Conservation (phyloP, 805 yeast species). For the Diddensiella transvaalensis region DNA sequence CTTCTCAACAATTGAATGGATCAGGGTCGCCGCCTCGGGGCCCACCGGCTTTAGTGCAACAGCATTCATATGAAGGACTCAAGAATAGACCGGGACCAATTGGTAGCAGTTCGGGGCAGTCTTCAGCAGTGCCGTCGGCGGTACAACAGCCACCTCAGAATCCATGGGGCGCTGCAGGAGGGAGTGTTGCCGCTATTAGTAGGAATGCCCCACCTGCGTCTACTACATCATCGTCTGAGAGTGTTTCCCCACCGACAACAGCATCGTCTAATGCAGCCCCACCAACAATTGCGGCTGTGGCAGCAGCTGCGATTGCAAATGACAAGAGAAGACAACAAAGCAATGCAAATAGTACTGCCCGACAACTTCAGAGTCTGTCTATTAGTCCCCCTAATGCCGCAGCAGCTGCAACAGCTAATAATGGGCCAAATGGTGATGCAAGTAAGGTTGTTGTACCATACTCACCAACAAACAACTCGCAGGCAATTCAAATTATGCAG, state of each 20-base stretch:
- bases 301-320: slow-evolving; percentile 1
- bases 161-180: background rate
- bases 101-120: background rate
- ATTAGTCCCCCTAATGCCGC: slow-evolving; percentile 3
- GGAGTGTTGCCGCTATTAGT: background rate
- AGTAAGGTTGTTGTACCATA: slow-evolving; percentile 31
- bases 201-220: slow-evolving; percentile 2
- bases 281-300: background rate
- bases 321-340: background rate
- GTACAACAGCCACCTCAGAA: background rate
- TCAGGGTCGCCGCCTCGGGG: slow-evolving; percentile 1
- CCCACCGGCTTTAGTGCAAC: slow-evolving; percentile 6
- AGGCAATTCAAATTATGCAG: slow-evolving; percentile 36
- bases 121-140: background rate
- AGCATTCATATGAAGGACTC: slow-evolving; percentile 3
- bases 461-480: slow-evolving; percentile 30
- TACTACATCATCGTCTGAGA: background rate
- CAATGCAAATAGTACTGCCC: slow-evolving; percentile 3
- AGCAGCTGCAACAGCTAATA: background rate
- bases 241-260: slow-evolving; percentile 5
- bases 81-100: slow-evolving; percentile 5
- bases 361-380: slow-evolving; percentile 6
- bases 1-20: background rate
- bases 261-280: background rate
- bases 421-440: slow-evolving; percentile 12